Base-by-base conservation (phyloP, 495 filamentous ascomycete species). In the Aspergillus indologenus region DNA sequence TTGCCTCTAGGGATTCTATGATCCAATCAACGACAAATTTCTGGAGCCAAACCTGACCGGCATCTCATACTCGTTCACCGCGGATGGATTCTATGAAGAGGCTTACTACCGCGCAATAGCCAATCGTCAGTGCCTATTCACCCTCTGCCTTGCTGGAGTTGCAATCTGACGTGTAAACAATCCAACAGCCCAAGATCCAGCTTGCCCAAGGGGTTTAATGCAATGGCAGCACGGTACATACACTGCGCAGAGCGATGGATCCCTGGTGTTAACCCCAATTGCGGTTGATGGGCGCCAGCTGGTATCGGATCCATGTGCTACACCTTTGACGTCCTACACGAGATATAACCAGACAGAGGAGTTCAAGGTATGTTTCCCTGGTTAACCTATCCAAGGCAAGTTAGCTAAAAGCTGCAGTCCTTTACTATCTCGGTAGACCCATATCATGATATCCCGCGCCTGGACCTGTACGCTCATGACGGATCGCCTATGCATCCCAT, bases 51-150 rank as follows among this genome's bases (percentile, higher is more conserved):
- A 77, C 19, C 76, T 85, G 59, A 85, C 89, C 0, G 89, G 89
- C n/a, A 88, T 90, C 65, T 91, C 89, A 0, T 92, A 90, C 70
- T 91, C 89, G 8, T 92, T 92, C 65, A 88, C 86, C 5, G 77
- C 71, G 53, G 82, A 90, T 62, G 89, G 89, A 22, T 75, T 82
- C 70, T 92, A 83, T 66, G 89, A 92, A 70, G 81, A 85, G 64
- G 88, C 89, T 18, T 84, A 86, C 66, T 92, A 90, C 71, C 78
- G 88, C 53, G 87, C 87, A 21, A 68, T 91, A 60, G 72, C 89
- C 34, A 91, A 91, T 70, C 89, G 87, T 90, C 64, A 69, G 85
- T 83, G 29, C 54, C 50, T 19, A 50, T 26, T 22, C 22, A 50
- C 0, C 19, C 22, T 44, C 14, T 7, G 31, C 17, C 9, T 49